phyloP scores from a whole-genome alignment of 768 basidiomycete species.

The Russula virescens region DNA sequence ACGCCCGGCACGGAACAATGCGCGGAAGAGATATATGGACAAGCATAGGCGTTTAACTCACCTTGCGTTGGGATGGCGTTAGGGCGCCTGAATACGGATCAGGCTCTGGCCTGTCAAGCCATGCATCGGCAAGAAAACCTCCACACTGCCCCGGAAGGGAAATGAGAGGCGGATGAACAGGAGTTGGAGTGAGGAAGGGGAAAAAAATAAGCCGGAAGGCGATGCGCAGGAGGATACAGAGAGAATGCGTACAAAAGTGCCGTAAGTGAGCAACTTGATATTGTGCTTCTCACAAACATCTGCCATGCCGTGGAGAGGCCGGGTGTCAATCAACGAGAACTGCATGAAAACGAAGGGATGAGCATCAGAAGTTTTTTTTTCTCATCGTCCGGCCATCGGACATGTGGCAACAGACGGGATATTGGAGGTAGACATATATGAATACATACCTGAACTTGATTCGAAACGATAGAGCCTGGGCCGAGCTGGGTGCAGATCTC shows the following conservation, averaged over 20 bases:
- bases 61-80: slow-evolving; percentile 83
- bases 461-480: slow-evolving; percentile 66
- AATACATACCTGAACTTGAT: slow-evolving; percentile 68
- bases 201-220: slow-evolving; percentile 16
- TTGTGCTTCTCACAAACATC: slow-evolving; percentile 68
- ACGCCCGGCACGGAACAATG: too few relatives aligned
- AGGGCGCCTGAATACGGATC: slow-evolving; percentile 61
- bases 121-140: slow-evolving; percentile 73
- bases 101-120: slow-evolving; percentile 63
- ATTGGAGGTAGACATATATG: background rate
- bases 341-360: slow-evolving; percentile 27
- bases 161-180: background rate
- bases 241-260: slow-evolving; percentile 60
- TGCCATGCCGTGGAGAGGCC: slow-evolving; percentile 71
- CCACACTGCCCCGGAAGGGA: slow-evolving; percentile 52
- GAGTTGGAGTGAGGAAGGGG: background rate
- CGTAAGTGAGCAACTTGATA: slow-evolving; percentile 75
- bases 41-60: background rate
- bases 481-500: slow-evolving; percentile 76
- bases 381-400: slow-evolving; percentile 3
- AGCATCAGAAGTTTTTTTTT: slow-evolving; percentile 1
- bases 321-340: slow-evolving; percentile 79
- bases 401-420: background rate
- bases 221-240: background rate
- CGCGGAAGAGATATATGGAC: background rate